phyloP scores from a whole-genome alignment of 371 early-diverging fungal genomes.

The Saksenaea oblongispora region DNA sequence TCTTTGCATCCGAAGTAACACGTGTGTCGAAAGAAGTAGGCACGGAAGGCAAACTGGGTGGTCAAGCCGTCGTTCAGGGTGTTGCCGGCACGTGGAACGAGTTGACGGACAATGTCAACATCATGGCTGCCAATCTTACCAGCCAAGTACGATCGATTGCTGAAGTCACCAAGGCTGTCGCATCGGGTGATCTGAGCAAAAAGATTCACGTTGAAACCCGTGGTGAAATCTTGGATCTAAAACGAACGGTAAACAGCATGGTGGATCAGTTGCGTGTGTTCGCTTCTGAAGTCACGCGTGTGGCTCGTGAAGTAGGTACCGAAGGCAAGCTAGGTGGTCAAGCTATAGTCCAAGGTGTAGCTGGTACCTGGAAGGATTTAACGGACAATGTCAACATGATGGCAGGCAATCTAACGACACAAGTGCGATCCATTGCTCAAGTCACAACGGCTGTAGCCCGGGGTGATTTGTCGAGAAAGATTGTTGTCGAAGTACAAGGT shows the following conservation, averaged over 20 bases:
- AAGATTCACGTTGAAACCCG: slow-evolving; percentile 34
- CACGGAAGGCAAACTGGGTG: slow-evolving; percentile 28
- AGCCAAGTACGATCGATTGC: slow-evolving; percentile 46
- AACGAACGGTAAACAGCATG: slow-evolving; percentile 42
- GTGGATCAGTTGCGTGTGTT: slow-evolving; percentile 41
- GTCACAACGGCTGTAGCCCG: slow-evolving; percentile 44
- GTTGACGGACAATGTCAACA: slow-evolving; percentile 24
- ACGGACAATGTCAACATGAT: slow-evolving; percentile 49
- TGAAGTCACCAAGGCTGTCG: slow-evolving; percentile 56
- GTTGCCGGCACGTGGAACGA: slow-evolving; percentile 39
- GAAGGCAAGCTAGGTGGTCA: slow-evolving; percentile 42
- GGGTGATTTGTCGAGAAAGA: slow-evolving; percentile 58
- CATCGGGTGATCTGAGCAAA: slow-evolving; percentile 47
- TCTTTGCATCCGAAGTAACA: slow-evolving; percentile 28
- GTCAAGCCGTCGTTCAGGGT: slow-evolving; percentile 17
- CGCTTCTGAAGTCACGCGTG: slow-evolving; percentile 41
- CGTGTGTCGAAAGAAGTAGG: slow-evolving; percentile 42
- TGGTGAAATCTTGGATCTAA: slow-evolving; percentile 41
- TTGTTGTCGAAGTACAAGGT: slow-evolving; percentile 46
- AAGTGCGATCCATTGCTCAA: slow-evolving; percentile 23
- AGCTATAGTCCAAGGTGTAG: slow-evolving; percentile 34
- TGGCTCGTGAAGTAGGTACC: slow-evolving; percentile 50
- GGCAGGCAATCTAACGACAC: slow-evolving; percentile 42
- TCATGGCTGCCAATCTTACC: slow-evolving; percentile 26
- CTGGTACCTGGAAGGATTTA: slow-evolving; percentile 46